Conservation (phyloP, 768 basidiomycete species). For the Hemileccinum impolitum region DNA sequence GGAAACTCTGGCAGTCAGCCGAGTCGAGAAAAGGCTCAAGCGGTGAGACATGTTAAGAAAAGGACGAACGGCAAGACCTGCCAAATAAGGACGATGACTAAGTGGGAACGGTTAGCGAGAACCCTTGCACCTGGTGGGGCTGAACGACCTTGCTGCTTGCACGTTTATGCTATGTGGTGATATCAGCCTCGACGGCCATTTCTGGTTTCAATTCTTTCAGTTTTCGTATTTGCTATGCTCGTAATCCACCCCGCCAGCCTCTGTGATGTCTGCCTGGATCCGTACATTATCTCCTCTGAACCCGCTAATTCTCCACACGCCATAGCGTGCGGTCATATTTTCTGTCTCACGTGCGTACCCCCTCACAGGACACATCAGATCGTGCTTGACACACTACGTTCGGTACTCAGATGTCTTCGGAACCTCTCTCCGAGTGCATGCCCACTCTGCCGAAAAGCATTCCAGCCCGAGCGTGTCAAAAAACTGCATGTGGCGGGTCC, state of each 20-base stretch:
- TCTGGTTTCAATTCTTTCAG: slow-evolving; percentile 22
- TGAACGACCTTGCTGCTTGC: slow-evolving; percentile 20
- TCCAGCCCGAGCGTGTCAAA: slow-evolving; percentile 54
- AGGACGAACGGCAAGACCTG: slow-evolving; percentile 15
- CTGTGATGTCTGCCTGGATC: slow-evolving; percentile 75
- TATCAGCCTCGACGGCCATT: slow-evolving; percentile 24
- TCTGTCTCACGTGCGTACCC: slow-evolving; percentile 59
- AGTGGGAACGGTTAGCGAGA: slow-evolving; percentile 12
- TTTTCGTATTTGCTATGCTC: slow-evolving; percentile 42
- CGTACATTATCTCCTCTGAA: slow-evolving; percentile 49
- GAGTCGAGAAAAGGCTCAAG: no score
- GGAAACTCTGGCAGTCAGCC: no score
- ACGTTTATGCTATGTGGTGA: slow-evolving; percentile 36
- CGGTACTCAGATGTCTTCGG: slow-evolving; percentile 50
- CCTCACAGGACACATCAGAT: slow-evolving; percentile 13
- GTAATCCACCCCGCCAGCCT: slow-evolving; percentile 66
- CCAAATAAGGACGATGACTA: slow-evolving; percentile 23
- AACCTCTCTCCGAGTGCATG: slow-evolving; percentile 51
- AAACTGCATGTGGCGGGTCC: slow-evolving; percentile 61
- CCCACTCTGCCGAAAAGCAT: slow-evolving; percentile 65
- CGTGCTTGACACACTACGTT: slow-evolving; percentile 4
- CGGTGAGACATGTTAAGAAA: no score
- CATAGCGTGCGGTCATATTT: slow-evolving; percentile 76
- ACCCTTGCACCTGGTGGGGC: slow-evolving; percentile 20
- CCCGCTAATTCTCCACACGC: slow-evolving; percentile 57